Evolutionary conservation across 805 yeast species (phyloP).

Genomic region (Wickerhamiella australiensis): DNA sequence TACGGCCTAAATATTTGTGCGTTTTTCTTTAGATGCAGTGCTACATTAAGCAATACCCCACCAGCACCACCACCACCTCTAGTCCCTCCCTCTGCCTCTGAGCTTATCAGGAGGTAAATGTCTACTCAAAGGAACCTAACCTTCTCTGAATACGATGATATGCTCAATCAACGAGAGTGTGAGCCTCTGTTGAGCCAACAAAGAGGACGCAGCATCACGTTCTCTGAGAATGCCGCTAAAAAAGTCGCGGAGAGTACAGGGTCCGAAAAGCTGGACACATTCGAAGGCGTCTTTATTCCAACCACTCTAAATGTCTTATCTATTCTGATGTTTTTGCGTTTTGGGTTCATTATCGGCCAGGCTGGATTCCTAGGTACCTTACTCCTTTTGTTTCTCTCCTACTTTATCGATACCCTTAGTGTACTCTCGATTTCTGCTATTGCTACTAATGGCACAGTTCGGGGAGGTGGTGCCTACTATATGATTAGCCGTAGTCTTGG

Average conservation of each 20-base stretch:
- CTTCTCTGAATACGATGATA: constrained; percentile 1
- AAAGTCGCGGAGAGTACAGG: not conserved
- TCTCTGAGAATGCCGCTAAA: constrained; percentile 5
- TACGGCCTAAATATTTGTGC: too few relatives aligned
- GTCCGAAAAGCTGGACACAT: constrained; percentile 53
- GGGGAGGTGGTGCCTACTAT: constrained; percentile 97
- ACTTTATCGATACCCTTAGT: constrained; percentile 69
- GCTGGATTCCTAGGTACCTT: constrained; percentile 78
- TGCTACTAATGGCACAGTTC: constrained; percentile 92
- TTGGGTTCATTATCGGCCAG: constrained; percentile 92
- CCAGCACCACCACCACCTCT: not conserved
- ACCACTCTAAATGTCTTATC: constrained; percentile 86
- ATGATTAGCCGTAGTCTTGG: constrained; percentile 94
- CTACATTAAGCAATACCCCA: not conserved
- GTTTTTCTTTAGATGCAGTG: not conserved
- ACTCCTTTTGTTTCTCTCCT: constrained; percentile 55
- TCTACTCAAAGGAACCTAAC: not conserved
- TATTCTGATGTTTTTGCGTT: constrained; percentile 86
- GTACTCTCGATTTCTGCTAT: constrained; percentile 88
- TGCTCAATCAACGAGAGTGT: not conserved
- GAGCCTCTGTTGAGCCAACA: constrained; percentile 12
- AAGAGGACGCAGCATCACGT: constrained; percentile 9
- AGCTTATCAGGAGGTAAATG: not conserved
- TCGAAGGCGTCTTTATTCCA: constrained; percentile 86
- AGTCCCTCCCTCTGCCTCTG: not conserved